These are phyloP conservation scores for Pichia rugopelliculosa DNA, from an alignment of 805 yeast species.

Conservation along the genomic window DNA sequence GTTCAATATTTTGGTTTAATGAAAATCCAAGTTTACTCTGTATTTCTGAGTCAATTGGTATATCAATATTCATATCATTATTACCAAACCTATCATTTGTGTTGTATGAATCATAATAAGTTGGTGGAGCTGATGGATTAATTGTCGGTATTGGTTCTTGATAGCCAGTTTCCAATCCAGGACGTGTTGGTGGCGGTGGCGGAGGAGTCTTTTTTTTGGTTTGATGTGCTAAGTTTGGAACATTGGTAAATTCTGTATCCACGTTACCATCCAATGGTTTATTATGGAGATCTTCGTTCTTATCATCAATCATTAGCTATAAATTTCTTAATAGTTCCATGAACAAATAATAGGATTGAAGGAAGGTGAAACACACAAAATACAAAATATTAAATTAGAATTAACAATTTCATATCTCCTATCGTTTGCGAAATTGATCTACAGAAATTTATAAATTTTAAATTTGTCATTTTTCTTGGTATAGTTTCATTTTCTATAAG, in stretches of 20 bases:
- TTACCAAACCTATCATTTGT: background rate
- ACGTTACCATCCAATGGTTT: background rate
- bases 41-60: slow-evolving; percentile 18
- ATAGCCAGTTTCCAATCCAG: background rate
- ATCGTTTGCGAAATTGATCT: no score
- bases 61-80: background rate
- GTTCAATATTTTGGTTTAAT: slow-evolving; percentile 11
- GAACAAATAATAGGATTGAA: no score
- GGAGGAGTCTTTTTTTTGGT: background rate
- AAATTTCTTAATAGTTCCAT: no score
- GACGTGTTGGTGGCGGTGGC: slow-evolving; percentile 7
- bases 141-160: background rate
- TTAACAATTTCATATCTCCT: no score
- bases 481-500: background rate
- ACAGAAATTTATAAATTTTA: no score
- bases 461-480: no score
- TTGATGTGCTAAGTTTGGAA: slow-evolving; percentile 1
- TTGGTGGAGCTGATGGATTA: background rate
- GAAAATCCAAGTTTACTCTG: slow-evolving; percentile 18
- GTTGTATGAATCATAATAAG: background rate
- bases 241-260: background rate
- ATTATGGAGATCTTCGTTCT: background rate
- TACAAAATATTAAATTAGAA: no score
- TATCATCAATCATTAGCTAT: background rate
- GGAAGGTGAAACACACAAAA: background rate